Base-by-base conservation (phyloP, 2,329 filamentous ascomycete species). In the Diplodia sapinea region DNA sequence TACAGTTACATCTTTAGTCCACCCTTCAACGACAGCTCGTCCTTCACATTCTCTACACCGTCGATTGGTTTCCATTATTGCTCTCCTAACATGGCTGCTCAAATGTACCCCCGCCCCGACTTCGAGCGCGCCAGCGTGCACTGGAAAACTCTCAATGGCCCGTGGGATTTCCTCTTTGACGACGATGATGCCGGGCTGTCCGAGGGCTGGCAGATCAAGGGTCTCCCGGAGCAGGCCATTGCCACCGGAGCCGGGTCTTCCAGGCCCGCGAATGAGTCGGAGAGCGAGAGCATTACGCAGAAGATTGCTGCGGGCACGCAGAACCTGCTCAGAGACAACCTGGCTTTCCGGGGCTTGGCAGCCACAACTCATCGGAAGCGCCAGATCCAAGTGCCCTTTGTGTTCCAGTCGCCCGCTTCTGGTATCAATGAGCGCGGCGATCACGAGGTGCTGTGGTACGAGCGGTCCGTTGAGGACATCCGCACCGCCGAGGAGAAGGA, bases 381-480 rank as follows among this genome's bases (percentile, higher is more conserved):
- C 31, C 79, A 82, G 11, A 90, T 91, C 69, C 80, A 83, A 43
- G 87, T 91, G 0, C 88, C 88, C 0, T 91, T 85, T 70, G 88
- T 87, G 1, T 91, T 89, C 72, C 89, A 91, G 74, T 83, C 85
- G 5, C 84, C 84, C 0, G 88, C 88, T 0, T 90, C 88, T 0
- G 87, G 87, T 1, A 86, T 90, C 70, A 82, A 85, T 69, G 84
- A 89, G 40, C 83, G 83, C 65, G 86, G 84, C 61, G 86, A 87
- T 2, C 89, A 91, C 73, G 87, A 90, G 74, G 85, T 90, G 4
- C 74, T 91, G 9, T 91, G 88, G 88, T 91, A 91, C 72, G 85
- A 89, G 76, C 82, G 80, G 7, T 70, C 64, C 20, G 79, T 89
- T 63, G 71, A 71, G 0, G 86, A 89, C 70, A 77, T 85, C 61